Conservation (phyloP, 805 yeast genomes). For the Suhomyces xylopsoci region DNA sequence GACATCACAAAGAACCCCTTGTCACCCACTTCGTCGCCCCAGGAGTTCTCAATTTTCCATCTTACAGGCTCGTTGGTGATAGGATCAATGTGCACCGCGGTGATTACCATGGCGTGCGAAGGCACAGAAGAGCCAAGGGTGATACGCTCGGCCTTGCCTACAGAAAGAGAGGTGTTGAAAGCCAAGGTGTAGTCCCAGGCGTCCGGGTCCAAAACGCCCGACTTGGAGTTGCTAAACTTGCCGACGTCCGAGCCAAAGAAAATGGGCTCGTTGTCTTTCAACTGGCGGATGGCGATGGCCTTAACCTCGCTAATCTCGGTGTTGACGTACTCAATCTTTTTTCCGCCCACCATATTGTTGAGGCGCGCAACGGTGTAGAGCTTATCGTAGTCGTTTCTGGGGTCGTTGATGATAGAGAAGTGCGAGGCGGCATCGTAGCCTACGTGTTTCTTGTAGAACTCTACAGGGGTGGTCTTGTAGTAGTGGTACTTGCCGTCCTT, state of each 20-base stretch:
- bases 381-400: conserved; percentile 66
- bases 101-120: conserved; percentile 90
- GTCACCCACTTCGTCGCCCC: conserved; percentile 42
- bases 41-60: conserved; percentile 45
- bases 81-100: conserved; percentile 74
- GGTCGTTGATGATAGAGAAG: conserved; percentile 77
- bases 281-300: conserved; percentile 59
- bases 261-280: conserved; percentile 72
- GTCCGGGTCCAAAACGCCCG: conserved; percentile 72
- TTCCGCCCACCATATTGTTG: conserved; percentile 71
- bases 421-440: conserved; percentile 49
- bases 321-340: conserved; percentile 68
- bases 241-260: conserved; percentile 93
- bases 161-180: conserved; percentile 51
- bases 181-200: conserved; percentile 64
- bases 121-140: conserved; percentile 67
- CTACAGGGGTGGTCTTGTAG: conserved; percentile 59
- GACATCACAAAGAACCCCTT: conserved; percentile 44
- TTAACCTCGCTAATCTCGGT: conserved; percentile 58
- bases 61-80: conserved; percentile 34
- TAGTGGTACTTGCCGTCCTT: conserved; percentile 59
- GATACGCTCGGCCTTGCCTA: conserved; percentile 65
- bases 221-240: conserved; percentile 56
- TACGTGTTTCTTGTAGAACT: conserved; percentile 57
- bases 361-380: conserved; percentile 69